Evolutionary conservation across 2,329 filamentous ascomycete genomes (phyloP).

Genomic region (Penicillium rolfsii): DNA sequence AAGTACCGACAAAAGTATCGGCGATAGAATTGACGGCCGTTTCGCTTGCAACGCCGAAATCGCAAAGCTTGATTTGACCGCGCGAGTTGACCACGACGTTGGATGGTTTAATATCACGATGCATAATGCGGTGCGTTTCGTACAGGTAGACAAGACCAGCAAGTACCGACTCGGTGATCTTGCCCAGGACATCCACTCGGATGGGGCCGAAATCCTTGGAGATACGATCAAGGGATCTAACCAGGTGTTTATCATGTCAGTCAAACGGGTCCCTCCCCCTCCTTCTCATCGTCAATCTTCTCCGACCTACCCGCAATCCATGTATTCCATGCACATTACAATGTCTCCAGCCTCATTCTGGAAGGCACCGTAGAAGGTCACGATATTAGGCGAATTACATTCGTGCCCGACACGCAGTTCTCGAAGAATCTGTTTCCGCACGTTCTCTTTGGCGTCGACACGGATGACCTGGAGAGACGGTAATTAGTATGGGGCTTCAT

Average conservation of each 20-base stretch:
- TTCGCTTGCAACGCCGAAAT: conserved; percentile 98
- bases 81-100: conserved; percentile 96
- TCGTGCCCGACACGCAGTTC: conserved; percentile 98
- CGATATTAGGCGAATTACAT: conserved; percentile 95
- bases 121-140: conserved; percentile 95
- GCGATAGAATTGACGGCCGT: conserved; percentile 98
- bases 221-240: conserved; percentile 86
- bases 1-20: conserved; percentile 97
- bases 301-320: conserved; percentile 87
- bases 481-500: not conserved
- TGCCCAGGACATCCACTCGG: conserved; percentile 92
- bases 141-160: conserved; percentile 95
- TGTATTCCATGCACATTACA: conserved; percentile 99
- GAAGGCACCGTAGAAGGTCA: conserved; percentile 97
- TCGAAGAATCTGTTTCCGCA: conserved; percentile 93
- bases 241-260: conserved; percentile 17
- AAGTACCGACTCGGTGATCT: conserved; percentile 94
- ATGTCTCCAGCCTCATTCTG: conserved; percentile 96
- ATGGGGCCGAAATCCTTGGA: conserved; percentile 94
- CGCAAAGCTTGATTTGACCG: conserved; percentile 94
- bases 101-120: conserved; percentile 97
- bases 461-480: conserved; percentile 75
- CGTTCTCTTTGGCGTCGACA: conserved; percentile 95
- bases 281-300: conserved; percentile 10
- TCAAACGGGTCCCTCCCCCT: conserved; percentile 2